Evolutionary conservation across 345 rosid species (phyloP), one percentile per base, ranked within the genome.

Genomic region (Lepidium africanum): DNA sequence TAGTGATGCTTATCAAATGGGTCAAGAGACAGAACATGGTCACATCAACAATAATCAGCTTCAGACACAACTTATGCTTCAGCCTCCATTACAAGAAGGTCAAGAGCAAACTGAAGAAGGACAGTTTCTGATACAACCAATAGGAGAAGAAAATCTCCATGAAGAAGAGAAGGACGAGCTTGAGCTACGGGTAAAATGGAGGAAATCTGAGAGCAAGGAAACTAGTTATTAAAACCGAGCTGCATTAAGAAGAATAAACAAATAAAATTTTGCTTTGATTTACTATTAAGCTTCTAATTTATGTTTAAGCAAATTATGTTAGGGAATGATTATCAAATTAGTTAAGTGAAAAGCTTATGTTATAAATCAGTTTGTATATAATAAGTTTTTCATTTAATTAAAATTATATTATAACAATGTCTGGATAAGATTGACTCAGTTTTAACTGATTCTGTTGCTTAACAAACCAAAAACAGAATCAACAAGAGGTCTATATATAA

Each of bases 51-150:
- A 71, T 27, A 83, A 79, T 42, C 80, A 67, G 47, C 78, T 78
- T 69, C 81, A 78, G 59, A 78, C 81, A 38, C 89, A 86, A 60
- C 78, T 84, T 27, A 71, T 87, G 77, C 83, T 88, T 65, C 96
- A 80, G 16, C 79, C 71, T 65, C 76, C 83, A 37, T 63, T 68
- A 48, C 86, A 80, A 19, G 84, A 71, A 41, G 49, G 14, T 2
- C 82, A 77, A 39, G 71, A 68, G 36, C 75, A 63, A 42, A 62
- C 43, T 12, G 84, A 80, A 10, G 48, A 78, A 37, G 46, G 81
- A 61, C 76, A 59, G 50, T 64, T 72, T 39, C 74, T 72, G 32
- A 82, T 83, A 61, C 72, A 73, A 5, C 53, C 64, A 63, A 54
- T 55, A 55, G 72, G 67, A 42, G 55, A 73, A 65, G 67, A 66